phyloP scores from a whole-genome alignment of 2,329 filamentous ascomycete species.

The Sarocladiaceae sp. region DNA sequence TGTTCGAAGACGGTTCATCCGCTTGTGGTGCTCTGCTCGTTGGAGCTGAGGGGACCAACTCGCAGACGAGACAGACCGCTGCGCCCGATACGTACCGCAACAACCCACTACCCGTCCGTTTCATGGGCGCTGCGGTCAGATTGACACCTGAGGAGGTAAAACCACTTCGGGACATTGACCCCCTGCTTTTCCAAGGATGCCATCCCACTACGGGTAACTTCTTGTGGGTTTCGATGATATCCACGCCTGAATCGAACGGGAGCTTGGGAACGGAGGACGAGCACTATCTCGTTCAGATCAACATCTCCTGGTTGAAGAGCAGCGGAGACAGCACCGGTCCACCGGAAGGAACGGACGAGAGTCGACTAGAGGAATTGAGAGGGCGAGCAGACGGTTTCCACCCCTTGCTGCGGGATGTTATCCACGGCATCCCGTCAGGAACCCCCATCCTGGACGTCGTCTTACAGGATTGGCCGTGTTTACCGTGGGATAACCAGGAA shows the following conservation, averaged over 20 bases:
- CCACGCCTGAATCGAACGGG: constrained; percentile 30
- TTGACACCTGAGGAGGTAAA: constrained; percentile 30
- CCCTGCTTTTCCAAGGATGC: constrained; percentile 46
- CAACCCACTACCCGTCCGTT: constrained; percentile 27
- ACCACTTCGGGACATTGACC: constrained; percentile 41
- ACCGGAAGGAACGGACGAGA: constrained; percentile 22
- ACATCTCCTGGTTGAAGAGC: constrained; percentile 38
- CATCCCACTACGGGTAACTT: constrained; percentile 44
- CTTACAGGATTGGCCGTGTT: constrained; percentile 29
- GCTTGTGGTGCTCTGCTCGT: constrained; percentile 28
- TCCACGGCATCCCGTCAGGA: constrained; percentile 37
- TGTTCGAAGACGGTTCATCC: constrained; percentile 26
- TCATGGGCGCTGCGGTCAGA: constrained; percentile 30
- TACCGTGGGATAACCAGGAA: constrained; percentile 33
- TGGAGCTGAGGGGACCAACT: constrained; percentile 34
- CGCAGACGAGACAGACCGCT: constrained; percentile 28
- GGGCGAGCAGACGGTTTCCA: constrained; percentile 24
- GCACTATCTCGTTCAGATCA: constrained; percentile 36
- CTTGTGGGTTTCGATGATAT: constrained; percentile 43
- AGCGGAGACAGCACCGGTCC: constrained; percentile 27
- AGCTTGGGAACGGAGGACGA: constrained; percentile 23
- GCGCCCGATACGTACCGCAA: constrained; percentile 24
- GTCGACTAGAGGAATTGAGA: constrained; percentile 34
- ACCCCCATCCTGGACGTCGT: constrained; percentile 27
- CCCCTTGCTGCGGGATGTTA: constrained; percentile 32